Conservation (phyloP, 768 basidiomycete species). For the Phaeotremella skinneri region DNA sequence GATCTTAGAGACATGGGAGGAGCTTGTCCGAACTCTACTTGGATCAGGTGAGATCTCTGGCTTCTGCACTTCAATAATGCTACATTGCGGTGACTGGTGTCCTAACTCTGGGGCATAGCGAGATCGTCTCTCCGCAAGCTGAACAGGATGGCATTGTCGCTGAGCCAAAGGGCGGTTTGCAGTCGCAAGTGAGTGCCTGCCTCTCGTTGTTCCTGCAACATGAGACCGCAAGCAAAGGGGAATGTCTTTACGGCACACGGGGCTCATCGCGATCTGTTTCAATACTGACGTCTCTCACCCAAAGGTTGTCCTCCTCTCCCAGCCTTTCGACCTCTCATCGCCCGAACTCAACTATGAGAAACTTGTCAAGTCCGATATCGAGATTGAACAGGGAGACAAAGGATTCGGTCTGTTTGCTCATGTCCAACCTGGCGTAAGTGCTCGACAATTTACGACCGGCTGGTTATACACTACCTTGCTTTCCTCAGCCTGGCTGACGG, state of each 20-base stretch:
- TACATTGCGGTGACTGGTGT: background rate
- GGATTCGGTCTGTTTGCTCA: constrained; percentile 16
- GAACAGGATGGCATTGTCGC: no score
- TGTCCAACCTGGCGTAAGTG: constrained; percentile 24
- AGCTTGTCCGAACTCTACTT: background rate
- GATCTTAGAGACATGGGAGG: background rate
- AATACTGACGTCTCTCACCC: background rate
- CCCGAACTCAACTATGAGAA: background rate
- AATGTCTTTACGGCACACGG: no score
- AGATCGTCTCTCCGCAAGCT: background rate
- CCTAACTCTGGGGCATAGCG: background rate
- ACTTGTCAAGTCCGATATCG: constrained; percentile 2
- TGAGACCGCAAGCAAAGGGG: background rate
- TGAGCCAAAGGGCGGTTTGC: no score
- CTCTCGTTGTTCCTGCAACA: constrained; percentile 7
- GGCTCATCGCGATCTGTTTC: background rate
- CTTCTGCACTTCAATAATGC: background rate
- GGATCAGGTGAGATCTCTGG: constrained; percentile 7
- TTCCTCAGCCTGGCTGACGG: background rate
- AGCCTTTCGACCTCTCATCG: constrained; percentile 16
- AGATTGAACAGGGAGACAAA: background rate
- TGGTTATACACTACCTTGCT: background rate
- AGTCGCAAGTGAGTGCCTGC: no score
- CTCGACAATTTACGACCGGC: background rate
- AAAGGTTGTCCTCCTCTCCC: constrained; percentile 16